phyloP scores from a whole-genome alignment of 345 rosid genomes.

The Syzygium grande region DNA sequence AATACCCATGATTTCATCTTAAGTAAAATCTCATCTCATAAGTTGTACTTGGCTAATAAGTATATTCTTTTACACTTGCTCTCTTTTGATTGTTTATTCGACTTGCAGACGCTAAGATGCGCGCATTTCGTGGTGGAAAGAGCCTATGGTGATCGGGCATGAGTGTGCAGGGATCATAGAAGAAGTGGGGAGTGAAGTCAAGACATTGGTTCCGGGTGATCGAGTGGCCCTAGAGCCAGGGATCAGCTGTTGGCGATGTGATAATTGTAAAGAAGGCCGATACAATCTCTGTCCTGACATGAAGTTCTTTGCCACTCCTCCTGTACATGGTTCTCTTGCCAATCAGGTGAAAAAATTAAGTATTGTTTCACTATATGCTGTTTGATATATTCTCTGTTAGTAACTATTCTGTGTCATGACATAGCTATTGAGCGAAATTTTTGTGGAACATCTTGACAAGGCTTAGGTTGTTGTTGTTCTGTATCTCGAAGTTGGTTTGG shows the following conservation, averaged over 20 bases:
- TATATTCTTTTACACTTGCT: neutral
- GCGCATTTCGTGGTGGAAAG: conserved; percentile 71
- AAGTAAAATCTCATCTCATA: neutral
- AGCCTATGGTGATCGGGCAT: conserved; percentile 92
- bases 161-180: conserved; percentile 89
- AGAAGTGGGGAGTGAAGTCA: conserved; percentile 69
- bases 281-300: conserved; percentile 84
- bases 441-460: neutral
- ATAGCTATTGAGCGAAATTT: neutral
- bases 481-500: too few relatives aligned
- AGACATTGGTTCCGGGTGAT: conserved; percentile 52
- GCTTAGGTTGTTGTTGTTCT: too few relatives aligned
- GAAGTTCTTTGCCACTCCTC: conserved; percentile 93
- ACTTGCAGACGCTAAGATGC: conserved; percentile 48
- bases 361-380: neutral
- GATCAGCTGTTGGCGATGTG: conserved; percentile 76
- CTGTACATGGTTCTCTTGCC: conserved; percentile 82
- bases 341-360: conserved; percentile 34
- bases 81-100: neutral
- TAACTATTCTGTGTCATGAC: neutral
- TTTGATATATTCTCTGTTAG: neutral
- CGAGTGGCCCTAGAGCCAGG: conserved; percentile 90
- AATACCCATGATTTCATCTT: neutral
- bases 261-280: conserved; percentile 57
- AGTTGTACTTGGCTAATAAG: neutral